Evolutionary conservation across 1,284 basidiomycete genomes (phyloP), one percentile per base, ranked within the genome.

Genomic region (Polyporus tsugae): DNA sequence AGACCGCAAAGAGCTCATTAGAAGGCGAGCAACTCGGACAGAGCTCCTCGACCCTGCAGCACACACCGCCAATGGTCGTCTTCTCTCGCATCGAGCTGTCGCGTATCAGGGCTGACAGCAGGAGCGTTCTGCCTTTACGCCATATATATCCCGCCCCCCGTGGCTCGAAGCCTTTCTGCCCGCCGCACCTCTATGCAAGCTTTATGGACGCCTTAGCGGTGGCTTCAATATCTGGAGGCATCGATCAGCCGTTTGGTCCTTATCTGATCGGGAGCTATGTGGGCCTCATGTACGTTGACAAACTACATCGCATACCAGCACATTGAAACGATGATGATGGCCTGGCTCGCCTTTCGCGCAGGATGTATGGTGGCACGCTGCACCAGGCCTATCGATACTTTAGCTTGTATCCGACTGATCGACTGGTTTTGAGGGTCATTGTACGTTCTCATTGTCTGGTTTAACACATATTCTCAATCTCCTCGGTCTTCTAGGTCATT

Each of bases 231-330:
- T 55, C 52, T 35, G 52, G 52, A 55, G 52, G 22, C 52, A 29
- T 35, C 33, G 52, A 55, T 35, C 52, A 55, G 33, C 52, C 52
- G 33, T 55, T 55, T 13, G 52, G 52, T 55, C 52, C 52, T 15
- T 55, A 55, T 55, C 17, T 55, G 52, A 55, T 55, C 33, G 52
- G 52, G 29, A 55, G 33, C 29, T 55, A 55, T 55, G 52, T 55
- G 29, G 52, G 52, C 29, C 52, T 55, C 5, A 35, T 55, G 52
- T 55, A 55, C 52, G 52, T 33, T 15, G 2, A 49, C 22, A 52
- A 6, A 11, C 10, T 4, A 13, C 49, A 6, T 35, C 15, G 15
- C 33, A 35, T 19, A 35, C 11, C 29, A 35, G 52, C 29, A 17
- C 29, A 17, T 22, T 11, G 46, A 52, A 19, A 52, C 46, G 29